phyloP scores from a whole-genome alignment of 2,329 filamentous ascomycete genomes.

The Myriosclerotinia curreyana region DNA sequence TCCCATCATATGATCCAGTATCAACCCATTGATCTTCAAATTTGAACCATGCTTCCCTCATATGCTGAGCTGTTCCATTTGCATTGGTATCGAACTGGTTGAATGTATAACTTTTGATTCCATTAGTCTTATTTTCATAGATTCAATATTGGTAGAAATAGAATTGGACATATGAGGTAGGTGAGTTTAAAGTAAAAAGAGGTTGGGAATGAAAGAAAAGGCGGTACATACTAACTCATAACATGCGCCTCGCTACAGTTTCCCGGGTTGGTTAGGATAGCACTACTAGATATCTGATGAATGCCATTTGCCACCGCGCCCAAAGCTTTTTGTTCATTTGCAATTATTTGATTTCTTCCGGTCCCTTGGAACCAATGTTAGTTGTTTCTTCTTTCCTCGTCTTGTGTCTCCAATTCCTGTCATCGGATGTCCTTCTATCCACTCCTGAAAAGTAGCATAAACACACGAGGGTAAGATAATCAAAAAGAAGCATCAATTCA shows the following conservation, averaged over 20 bases:
- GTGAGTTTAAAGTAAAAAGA: not conserved
- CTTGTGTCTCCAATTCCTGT: not conserved
- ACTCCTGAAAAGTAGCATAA: not conserved
- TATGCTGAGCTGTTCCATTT: constrained; percentile 2
- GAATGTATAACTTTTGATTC: constrained; percentile 6
- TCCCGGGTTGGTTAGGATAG: constrained; percentile 6
- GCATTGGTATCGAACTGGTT: not conserved
- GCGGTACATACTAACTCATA: constrained; percentile 15
- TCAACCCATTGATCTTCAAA: constrained; percentile 16
- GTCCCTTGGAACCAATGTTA: not conserved
- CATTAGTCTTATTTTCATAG: not conserved
- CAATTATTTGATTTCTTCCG: not conserved
- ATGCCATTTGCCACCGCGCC: not conserved
- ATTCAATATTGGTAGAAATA: not conserved
- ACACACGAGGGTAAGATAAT: not conserved
- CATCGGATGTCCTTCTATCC: not conserved
- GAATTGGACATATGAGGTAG: not conserved
- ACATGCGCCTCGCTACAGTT: constrained; percentile 8
- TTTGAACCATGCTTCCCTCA: not conserved
- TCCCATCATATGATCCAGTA: constrained; percentile 3
- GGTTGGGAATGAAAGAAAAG: not conserved
- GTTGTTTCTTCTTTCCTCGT: not conserved
- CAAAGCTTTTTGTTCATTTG: constrained; percentile 6
- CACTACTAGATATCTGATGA: constrained; percentile 14
- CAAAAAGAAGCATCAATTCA: not conserved